These are phyloP conservation scores for Plectosphaerella plurivora DNA, from an alignment of 2,329 filamentous ascomycete genomes.

Conservation along the genomic window DNA sequence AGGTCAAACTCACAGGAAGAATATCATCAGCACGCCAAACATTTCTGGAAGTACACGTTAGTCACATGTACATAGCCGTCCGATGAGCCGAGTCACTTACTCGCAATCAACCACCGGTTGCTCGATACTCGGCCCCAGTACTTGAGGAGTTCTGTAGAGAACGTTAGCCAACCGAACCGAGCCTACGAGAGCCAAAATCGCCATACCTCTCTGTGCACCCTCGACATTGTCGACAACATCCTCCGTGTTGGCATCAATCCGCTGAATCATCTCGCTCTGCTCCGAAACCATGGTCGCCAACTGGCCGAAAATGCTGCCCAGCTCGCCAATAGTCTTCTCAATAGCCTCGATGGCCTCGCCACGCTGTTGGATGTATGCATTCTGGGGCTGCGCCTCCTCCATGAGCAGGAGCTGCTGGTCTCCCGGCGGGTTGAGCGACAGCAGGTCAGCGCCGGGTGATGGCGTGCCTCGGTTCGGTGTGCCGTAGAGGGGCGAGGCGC, in stretches of 20 bases:
- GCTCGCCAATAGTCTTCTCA: conserved; percentile 87
- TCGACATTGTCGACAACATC: conserved; percentile 98
- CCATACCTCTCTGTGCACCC: conserved; percentile 68
- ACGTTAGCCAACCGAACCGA: not conserved
- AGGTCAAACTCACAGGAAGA: conserved; percentile 37
- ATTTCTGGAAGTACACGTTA: conserved; percentile 38
- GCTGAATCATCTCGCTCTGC: conserved; percentile 95
- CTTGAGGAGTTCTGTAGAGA: conserved; percentile 70
- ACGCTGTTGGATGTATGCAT: conserved; percentile 87
- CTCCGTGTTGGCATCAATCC: conserved; percentile 95
- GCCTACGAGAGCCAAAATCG: not conserved
- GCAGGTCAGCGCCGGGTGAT: conserved; percentile 66
- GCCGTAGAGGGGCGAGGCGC: conserved; percentile 81
- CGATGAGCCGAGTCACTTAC: conserved; percentile 2
- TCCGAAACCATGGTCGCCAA: conserved; percentile 95
- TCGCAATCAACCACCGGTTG: conserved; percentile 91
- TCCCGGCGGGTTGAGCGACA: conserved; percentile 79
- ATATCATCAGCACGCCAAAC: conserved; percentile 92
- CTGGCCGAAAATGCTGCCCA: conserved; percentile 89
- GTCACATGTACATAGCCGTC: not conserved
- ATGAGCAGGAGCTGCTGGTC: conserved; percentile 89
- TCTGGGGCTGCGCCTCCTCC: conserved; percentile 84
- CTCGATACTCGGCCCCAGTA: conserved; percentile 94
- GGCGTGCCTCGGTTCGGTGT: conserved; percentile 65
- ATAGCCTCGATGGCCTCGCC: conserved; percentile 97